Evolutionary conservation across 208 protist genomes (phyloP).

Genomic region (Wallacemonas collosoma): DNA sequence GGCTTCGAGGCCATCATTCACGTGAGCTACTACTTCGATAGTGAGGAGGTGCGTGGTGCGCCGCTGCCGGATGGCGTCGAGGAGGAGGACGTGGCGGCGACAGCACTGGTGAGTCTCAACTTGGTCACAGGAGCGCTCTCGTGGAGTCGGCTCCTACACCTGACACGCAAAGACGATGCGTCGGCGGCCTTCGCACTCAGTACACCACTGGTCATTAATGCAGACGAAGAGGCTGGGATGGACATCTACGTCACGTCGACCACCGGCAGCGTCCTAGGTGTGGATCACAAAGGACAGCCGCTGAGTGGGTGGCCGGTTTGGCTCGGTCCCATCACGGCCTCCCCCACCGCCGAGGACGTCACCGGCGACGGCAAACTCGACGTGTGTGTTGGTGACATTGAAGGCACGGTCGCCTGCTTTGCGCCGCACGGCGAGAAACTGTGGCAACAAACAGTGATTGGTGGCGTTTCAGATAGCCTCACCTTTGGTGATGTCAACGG

Average conservation of each 20-base stretch:
- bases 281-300: constrained; percentile 50
- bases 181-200: constrained; percentile 69
- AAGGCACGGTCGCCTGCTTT: constrained; percentile 89
- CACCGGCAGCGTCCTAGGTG: constrained; percentile 74
- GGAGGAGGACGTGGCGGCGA: constrained; percentile 86
- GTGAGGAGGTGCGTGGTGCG: constrained; percentile 15
- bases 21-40: constrained; percentile 92
- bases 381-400: constrained; percentile 85
- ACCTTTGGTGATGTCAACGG: constrained; percentile 92
- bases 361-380: constrained; percentile 82
- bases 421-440: constrained; percentile 54
- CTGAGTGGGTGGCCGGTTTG: constrained; percentile 65
- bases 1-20: constrained; percentile 88
- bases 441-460: constrained; percentile 72
- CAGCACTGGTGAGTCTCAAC: constrained; percentile 85
- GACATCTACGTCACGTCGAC: constrained; percentile 82
- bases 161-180: constrained; percentile 63
- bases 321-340: constrained; percentile 75
- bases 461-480: constrained; percentile 57
- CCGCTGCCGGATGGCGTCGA: constrained; percentile 16
- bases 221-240: constrained; percentile 52
- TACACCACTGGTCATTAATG: constrained; percentile 80
- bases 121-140: constrained; percentile 78
- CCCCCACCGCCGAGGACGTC: constrained; percentile 79
- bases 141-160: constrained; percentile 85